Percentiles rank a stretch among this genome's conserved stretches.
Evolutionary conservation across 805 yeast genomes (phyloP).

Genomic region (Torulaspora gathmanii): DNA sequence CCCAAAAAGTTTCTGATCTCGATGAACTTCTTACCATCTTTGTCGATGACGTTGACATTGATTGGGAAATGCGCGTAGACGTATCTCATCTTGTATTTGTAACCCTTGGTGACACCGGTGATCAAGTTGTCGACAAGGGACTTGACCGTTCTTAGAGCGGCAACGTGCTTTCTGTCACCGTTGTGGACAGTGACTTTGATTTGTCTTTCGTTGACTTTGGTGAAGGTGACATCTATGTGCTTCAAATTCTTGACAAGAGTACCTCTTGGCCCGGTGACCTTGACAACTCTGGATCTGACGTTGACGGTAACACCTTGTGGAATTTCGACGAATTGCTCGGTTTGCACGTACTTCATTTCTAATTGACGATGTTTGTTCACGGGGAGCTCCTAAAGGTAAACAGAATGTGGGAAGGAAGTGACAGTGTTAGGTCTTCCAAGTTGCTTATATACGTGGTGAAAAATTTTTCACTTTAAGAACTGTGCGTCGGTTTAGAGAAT

Average conservation of each 20-base stretch:
- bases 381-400: too few relatives aligned
- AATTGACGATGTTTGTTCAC: neutral
- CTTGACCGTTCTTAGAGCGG: constrained; percentile 98
- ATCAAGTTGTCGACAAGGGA: constrained; percentile 89
- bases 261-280: constrained; percentile 98
- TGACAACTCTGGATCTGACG: constrained; percentile 86
- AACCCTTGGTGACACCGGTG: constrained; percentile 99
- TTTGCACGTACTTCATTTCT: constrained; percentile 76
- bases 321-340: constrained; percentile 74
- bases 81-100: constrained; percentile 99
- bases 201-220: constrained; percentile 63
- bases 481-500: neutral
- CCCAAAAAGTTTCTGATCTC: constrained; percentile 99
- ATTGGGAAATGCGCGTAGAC: constrained; percentile 99
- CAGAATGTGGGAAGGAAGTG: neutral
- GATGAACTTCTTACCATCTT: constrained; percentile 66
- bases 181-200: constrained; percentile 91
- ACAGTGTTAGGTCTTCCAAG: neutral
- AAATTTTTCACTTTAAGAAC: neutral
- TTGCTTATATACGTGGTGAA: neutral
- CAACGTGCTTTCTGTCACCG: constrained; percentile 99
- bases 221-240: constrained; percentile 93
- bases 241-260: constrained; percentile 80
- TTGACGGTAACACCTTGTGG: constrained; percentile 92
- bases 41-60: constrained; percentile 86